Percentiles rank a stretch among this genome's conserved stretches.
These are phyloP conservation scores for Elsinoe ampelina DNA, from an alignment of 2,329 filamentous ascomycete genomes.

Conservation along the genomic window DNA sequence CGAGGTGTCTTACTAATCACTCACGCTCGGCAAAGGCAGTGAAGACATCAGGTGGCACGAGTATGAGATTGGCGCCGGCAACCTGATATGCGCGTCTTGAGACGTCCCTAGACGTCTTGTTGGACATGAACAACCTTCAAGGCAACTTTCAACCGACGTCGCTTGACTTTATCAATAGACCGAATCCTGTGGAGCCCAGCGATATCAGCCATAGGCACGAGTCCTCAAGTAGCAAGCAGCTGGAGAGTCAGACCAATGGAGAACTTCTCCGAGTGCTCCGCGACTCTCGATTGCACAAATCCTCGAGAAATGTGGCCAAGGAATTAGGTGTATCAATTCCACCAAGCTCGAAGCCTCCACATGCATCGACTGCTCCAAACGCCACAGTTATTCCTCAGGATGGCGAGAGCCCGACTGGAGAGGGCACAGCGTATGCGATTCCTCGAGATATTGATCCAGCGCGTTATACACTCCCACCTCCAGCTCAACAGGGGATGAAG, in stretches of 20 bases:
- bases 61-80: neutral
- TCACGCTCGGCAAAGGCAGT: neutral
- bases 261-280: constrained; percentile 22
- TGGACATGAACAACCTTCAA: neutral
- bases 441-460: constrained; percentile 21
- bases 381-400: constrained; percentile 29
- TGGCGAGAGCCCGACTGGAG: constrained; percentile 20
- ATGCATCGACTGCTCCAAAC: constrained; percentile 27
- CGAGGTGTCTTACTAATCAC: too few relatives aligned
- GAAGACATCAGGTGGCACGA: neutral
- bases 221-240: constrained; percentile 23
- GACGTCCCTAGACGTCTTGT: neutral
- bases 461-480: constrained; percentile 30
- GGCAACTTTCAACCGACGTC: constrained; percentile 8
- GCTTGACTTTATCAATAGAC: constrained; percentile 25
- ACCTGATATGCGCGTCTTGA: neutral
- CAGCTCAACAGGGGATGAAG: constrained; percentile 20
- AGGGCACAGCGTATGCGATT: constrained; percentile 16
- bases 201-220: constrained; percentile 23
- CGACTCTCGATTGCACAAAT: constrained; percentile 12
- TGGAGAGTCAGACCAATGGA: constrained; percentile 21
- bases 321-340: neutral
- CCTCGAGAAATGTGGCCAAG: constrained; percentile 6
- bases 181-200: constrained; percentile 30
- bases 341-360: constrained; percentile 13